Conservation (phyloP, 495 filamentous ascomycete genomes). For the Aspergillus indologenus region DNA sequence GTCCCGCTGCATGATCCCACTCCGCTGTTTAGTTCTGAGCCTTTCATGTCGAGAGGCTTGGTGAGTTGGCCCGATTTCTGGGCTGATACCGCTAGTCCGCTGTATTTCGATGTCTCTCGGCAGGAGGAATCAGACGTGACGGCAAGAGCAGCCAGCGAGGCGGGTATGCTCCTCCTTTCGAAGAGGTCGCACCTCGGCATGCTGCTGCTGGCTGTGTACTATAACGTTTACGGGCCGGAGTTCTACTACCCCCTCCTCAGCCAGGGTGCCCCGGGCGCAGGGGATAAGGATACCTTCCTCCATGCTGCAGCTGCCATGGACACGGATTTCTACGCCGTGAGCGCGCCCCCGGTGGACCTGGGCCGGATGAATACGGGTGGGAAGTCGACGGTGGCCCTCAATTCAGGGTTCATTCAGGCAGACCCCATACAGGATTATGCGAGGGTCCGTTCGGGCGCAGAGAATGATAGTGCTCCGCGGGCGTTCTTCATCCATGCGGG, state of each 20-base stretch:
- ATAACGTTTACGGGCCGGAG: slow-evolving; percentile 51
- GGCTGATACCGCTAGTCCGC: slow-evolving; percentile 35
- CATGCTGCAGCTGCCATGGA: slow-evolving; percentile 44
- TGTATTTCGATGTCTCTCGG: slow-evolving; percentile 49
- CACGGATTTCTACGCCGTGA: slow-evolving; percentile 40
- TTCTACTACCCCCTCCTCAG: slow-evolving; percentile 51
- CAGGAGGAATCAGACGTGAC: slow-evolving; percentile 25
- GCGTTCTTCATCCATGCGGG: slow-evolving; percentile 45
- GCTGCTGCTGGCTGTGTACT: slow-evolving; percentile 51
- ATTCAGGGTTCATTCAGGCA: slow-evolving; percentile 27
- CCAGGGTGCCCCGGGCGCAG: slow-evolving; percentile 48
- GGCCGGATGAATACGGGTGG: slow-evolving; percentile 10
- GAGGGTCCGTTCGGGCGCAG: no score
- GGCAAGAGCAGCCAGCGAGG: slow-evolving; percentile 37
- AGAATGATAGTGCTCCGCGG: no score
- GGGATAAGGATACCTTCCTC: slow-evolving; percentile 58
- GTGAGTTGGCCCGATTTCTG: slow-evolving; percentile 57
- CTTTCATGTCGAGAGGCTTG: slow-evolving; percentile 43
- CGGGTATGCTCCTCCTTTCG: slow-evolving; percentile 49
- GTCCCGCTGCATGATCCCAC: slow-evolving; percentile 44
- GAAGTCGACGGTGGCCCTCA: slow-evolving; percentile 20
- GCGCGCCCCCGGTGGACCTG: slow-evolving; percentile 23
- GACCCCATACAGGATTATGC: slow-evolving; percentile 33
- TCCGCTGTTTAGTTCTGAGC: slow-evolving; percentile 36
- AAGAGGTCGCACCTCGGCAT: slow-evolving; percentile 44